Evolutionary conservation across 306 rosid species (phyloP).

Genomic region (Gynostemma pentaphyllum): DNA sequence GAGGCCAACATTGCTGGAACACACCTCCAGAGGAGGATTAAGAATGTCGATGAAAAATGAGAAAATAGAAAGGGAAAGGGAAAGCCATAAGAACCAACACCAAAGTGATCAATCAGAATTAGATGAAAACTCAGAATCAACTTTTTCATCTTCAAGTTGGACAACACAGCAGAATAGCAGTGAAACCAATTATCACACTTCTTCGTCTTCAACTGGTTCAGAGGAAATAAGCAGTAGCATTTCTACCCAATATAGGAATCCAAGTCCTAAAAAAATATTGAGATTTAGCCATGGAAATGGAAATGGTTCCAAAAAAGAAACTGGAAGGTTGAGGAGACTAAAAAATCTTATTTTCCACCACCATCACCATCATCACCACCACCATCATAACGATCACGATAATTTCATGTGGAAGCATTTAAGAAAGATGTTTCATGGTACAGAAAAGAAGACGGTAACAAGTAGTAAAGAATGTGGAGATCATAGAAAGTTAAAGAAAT

Average conservation of each 20-base stretch:
- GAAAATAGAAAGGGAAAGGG: not conserved
- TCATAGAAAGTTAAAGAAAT: conserved; percentile 14
- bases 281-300: not conserved
- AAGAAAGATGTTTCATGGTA: conserved; percentile 21
- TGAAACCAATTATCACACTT: not conserved
- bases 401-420: conserved; percentile 35
- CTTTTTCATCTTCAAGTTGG: conserved; percentile 23
- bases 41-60: too few relatives aligned
- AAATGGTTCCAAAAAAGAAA: conserved; percentile 15
- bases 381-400: conserved; percentile 19
- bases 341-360: conserved; percentile 67
- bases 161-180: conserved; percentile 19
- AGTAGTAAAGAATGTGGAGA: not conserved
- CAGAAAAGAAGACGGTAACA: conserved; percentile 7
- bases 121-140: too few relatives aligned
- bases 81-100: not conserved
- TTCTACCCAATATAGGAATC: not conserved
- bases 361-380: conserved; percentile 57
- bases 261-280: conserved; percentile 13
- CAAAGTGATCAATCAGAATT: conserved; percentile 11
- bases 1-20: conserved; percentile 34
- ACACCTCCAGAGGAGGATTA: not conserved
- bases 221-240: conserved; percentile 10
- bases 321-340: conserved; percentile 37
- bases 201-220: conserved; percentile 17